A percentile compares a stretch with the other conserved stretches of the same genome.
Evolutionary conservation across 768 basidiomycete species (phyloP).

Genomic region (Clitopilus hobsonii): DNA sequence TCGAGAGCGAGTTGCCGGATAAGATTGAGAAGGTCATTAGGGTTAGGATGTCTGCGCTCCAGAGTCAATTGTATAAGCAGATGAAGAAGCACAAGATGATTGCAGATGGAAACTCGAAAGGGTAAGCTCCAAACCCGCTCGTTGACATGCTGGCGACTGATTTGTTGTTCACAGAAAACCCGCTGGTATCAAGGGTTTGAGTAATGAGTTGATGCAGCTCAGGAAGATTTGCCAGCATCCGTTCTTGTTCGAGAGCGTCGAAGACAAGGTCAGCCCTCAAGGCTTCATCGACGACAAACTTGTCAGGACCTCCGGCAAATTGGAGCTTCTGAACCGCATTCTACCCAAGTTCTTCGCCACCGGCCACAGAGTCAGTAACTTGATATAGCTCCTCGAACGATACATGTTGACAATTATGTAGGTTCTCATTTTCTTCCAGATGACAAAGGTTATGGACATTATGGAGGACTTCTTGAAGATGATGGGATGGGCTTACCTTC

Average conservation of each 20-base stretch:
- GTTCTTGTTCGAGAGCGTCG: conserved; percentile 92
- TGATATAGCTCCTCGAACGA: too few species aligned
- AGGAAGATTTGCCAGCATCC: conserved; percentile 99
- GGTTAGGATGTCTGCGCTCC: conserved; percentile 89
- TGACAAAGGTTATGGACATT: conserved; percentile 99
- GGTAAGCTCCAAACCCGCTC: conserved; percentile 39
- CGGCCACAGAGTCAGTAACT: conserved; percentile 91
- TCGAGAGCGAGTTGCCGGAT: conserved; percentile 92
- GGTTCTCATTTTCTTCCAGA: conserved; percentile 99
- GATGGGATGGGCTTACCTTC: conserved; percentile 82
- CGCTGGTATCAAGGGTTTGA: conserved; percentile 80
- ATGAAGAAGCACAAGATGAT: conserved; percentile 99
- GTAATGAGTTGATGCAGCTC: conserved; percentile 96
- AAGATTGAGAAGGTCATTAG: conserved; percentile 99
- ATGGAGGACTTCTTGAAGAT: conserved; percentile 93
- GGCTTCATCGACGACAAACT: conserved; percentile 82
- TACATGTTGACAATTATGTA: too few species aligned
- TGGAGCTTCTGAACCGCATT: conserved; percentile 86
- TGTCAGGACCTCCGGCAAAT: conserved; percentile 85
- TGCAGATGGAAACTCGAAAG: conserved; percentile 73
- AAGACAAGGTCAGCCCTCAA: conserved; percentile 86
- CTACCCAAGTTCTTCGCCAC: conserved; percentile 93
- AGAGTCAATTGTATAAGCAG: conserved; percentile 91
- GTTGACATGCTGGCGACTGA: conserved; percentile 1
- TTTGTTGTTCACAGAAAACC: conserved; percentile 44